These are phyloP conservation scores for Komagataella pseudopastoris DNA, from an alignment of 805 yeast genomes.

Conservation along the genomic window DNA sequence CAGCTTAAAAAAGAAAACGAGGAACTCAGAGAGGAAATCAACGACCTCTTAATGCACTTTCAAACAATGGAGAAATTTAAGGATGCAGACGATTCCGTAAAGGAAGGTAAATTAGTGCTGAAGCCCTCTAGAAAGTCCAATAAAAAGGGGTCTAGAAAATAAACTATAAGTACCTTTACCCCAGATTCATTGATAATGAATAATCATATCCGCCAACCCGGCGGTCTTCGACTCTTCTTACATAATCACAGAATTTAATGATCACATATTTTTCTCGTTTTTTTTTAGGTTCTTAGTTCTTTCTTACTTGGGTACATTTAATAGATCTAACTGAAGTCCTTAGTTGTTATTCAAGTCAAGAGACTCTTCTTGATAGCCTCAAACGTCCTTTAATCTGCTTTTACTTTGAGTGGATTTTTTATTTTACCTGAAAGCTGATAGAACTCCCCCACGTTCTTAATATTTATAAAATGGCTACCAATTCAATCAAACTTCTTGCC, in stretches of 20 bases:
- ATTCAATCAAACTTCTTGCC: constrained; percentile 55
- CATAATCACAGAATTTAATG: not conserved
- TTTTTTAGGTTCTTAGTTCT: not conserved
- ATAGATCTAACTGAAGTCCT: not conserved
- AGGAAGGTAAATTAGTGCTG: constrained; percentile 53
- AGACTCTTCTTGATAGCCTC: not conserved
- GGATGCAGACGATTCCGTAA: constrained; percentile 58
- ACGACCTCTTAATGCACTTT: constrained; percentile 69
- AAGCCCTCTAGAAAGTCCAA: constrained; percentile 4
- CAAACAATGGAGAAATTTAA: constrained; percentile 63
- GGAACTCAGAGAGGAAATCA: constrained; percentile 49
- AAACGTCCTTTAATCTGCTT: not conserved
- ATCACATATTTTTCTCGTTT: not conserved
- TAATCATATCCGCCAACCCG: not conserved
- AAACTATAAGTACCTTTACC: not conserved
- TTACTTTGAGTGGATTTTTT: not conserved
- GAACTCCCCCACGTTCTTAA: not conserved
- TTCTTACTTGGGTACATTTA: not conserved
- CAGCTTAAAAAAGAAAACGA: constrained; percentile 23
- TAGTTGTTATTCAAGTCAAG: not conserved
- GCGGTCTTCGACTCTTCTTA: not conserved
- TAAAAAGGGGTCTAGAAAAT: constrained; percentile 5
- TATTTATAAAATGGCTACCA: constrained; percentile 46
- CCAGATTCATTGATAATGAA: not conserved
- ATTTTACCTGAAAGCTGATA: not conserved